Evolutionary conservation across 2,329 filamentous ascomycete species (phyloP).

Genomic region (Pseudogymnoascus sp.): DNA sequence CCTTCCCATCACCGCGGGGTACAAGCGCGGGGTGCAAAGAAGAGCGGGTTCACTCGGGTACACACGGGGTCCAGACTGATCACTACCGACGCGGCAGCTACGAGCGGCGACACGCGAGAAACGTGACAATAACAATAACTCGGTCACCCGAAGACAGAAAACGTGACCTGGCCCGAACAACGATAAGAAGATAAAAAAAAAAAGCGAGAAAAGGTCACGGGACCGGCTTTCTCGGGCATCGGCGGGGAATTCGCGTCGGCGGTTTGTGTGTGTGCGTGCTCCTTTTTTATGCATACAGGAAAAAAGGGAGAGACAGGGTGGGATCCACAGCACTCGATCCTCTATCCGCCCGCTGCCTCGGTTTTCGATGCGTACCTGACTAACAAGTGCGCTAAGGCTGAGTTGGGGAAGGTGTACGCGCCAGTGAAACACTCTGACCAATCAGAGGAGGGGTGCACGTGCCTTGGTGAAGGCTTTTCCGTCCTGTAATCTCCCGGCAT

Average conservation of each 20-base stretch:
- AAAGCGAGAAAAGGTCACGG: not conserved
- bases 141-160: not conserved
- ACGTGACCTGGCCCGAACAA: not conserved
- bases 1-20: not conserved
- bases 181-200: not conserved
- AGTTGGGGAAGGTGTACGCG: not conserved
- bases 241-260: no score
- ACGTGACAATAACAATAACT: not conserved
- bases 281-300: not conserved
- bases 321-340: not conserved
- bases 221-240: not conserved
- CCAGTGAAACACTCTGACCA: not conserved
- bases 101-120: not conserved
- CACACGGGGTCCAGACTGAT: not conserved
- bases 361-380: not conserved
- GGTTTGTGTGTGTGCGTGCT: not conserved
- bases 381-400: not conserved
- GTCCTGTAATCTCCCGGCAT: not conserved
- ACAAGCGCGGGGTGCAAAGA: not conserved
- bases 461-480: not conserved
- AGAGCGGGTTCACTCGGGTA: not conserved
- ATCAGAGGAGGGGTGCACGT: not conserved
- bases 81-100: not conserved
- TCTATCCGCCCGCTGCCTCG: not conserved
- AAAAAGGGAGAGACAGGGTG: not conserved